These are phyloP conservation scores for Backusella morwellensis DNA, from an alignment of 192 early-diverging fungal genomes.

Conservation along the genomic window DNA sequence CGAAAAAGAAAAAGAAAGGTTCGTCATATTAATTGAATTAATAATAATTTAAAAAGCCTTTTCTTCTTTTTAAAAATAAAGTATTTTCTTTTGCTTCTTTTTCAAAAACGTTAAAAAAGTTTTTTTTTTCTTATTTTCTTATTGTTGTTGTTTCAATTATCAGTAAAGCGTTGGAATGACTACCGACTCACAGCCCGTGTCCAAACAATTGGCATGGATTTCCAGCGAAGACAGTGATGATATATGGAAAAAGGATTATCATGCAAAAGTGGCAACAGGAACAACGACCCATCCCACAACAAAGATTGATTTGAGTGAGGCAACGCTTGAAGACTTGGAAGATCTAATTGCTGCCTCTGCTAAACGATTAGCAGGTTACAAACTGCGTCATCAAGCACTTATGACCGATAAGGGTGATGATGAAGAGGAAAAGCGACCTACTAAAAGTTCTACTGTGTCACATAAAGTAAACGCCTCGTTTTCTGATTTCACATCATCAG, in stretches of 20 bases:
- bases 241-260: not conserved
- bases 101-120: not conserved
- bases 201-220: conserved; percentile 1
- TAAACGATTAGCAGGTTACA: conserved; percentile 17
- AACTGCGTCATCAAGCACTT: conserved; percentile 7
- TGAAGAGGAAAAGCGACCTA: not conserved
- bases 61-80: not conserved
- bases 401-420: not conserved
- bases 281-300: not conserved
- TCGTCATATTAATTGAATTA: not conserved
- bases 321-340: conserved; percentile 18
- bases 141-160: not conserved
- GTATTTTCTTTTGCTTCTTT: not conserved
- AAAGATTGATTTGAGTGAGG: conserved; percentile 20
- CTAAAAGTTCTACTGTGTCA: not conserved
- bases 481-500: not conserved
- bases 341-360: conserved; percentile 24
- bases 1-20: not conserved
- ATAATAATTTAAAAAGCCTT: not conserved
- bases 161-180: not conserved
- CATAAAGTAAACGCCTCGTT: not conserved
- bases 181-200: not conserved
- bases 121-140: not conserved
- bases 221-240: not conserved
- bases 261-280: not conserved